Conservation (phyloP, 2,329 filamentous ascomycete genomes). For the Chaetomiaceae sp. region DNA sequence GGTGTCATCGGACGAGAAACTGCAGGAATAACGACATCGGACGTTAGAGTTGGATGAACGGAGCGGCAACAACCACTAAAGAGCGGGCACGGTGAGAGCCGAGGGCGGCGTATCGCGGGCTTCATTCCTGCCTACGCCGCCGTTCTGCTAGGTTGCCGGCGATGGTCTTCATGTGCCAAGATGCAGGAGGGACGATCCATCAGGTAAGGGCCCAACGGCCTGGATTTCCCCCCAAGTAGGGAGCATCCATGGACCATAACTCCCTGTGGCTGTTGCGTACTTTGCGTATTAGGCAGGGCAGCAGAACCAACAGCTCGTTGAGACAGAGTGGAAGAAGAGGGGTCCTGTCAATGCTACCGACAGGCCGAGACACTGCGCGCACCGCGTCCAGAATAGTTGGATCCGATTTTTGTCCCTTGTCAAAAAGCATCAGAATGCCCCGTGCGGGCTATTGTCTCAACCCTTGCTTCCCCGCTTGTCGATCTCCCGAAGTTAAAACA, state of each 20-base stretch:
- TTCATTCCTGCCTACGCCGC: neutral
- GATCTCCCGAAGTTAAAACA: neutral
- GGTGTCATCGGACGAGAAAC: neutral
- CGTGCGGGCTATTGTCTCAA: neutral
- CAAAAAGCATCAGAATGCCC: neutral
- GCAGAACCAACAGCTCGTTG: neutral
- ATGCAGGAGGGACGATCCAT: neutral
- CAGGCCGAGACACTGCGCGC: slow-evolving; percentile 12
- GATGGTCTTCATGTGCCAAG: neutral
- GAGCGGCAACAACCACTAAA: neutral
- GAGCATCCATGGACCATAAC: neutral
- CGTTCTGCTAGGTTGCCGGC: neutral
- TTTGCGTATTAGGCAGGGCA: neutral
- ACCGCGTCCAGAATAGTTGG: neutral
- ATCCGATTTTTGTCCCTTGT: neutral
- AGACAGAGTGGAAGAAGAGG: neutral
- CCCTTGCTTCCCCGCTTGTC: neutral
- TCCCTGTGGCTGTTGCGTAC: slow-evolving; percentile 4
- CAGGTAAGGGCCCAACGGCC: neutral
- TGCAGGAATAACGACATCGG: neutral
- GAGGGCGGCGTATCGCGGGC: neutral
- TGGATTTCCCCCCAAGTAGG: neutral
- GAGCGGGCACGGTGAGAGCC: neutral
- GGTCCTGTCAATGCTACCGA: slow-evolving; percentile 4
- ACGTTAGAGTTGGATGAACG: neutral